Evolutionary conservation across 2,329 filamentous ascomycete genomes (phyloP).

Genomic region (Beauveria medogensis): DNA sequence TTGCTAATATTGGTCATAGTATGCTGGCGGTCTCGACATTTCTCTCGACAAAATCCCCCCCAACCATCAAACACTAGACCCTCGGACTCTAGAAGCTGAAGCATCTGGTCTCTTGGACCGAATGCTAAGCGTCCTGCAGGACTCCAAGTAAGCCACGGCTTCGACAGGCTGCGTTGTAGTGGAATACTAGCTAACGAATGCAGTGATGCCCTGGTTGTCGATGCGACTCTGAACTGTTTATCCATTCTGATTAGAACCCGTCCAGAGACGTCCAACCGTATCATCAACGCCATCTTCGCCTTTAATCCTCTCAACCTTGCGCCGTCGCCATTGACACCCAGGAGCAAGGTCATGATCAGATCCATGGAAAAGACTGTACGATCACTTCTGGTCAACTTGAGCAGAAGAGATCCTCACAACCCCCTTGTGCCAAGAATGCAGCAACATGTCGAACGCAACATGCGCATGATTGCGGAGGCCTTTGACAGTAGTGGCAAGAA

Average conservation of each 20-base stretch:
- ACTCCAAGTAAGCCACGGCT: conserved; percentile 58
- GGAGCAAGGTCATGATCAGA: conserved; percentile 71
- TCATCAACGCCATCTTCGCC: conserved; percentile 74
- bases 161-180: conserved; percentile 7
- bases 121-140: conserved; percentile 76
- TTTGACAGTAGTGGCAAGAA: conserved; percentile 76
- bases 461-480: conserved; percentile 68
- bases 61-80: conserved; percentile 72
- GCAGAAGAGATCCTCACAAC: conserved; percentile 79
- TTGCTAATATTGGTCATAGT: conserved; percentile 26
- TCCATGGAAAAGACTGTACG: conserved; percentile 94
- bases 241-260: conserved; percentile 76
- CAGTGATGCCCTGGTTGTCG: conserved; percentile 81
- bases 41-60: conserved; percentile 79
- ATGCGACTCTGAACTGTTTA: conserved; percentile 84
- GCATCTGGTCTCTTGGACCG: conserved; percentile 84
- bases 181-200: conserved; percentile 14
- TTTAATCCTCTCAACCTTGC: conserved; percentile 87
- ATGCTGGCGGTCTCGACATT: conserved; percentile 55
- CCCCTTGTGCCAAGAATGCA: conserved; percentile 71
- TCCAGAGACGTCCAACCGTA: conserved; percentile 73
- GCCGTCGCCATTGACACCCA: conserved; percentile 67
- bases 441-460: conserved; percentile 75
- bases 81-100: conserved; percentile 82
- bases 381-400: conserved; percentile 72